These are phyloP conservation scores for Suillus fuscotomentosus DNA, from an alignment of 768 basidiomycete species.

Conservation along the genomic window DNA sequence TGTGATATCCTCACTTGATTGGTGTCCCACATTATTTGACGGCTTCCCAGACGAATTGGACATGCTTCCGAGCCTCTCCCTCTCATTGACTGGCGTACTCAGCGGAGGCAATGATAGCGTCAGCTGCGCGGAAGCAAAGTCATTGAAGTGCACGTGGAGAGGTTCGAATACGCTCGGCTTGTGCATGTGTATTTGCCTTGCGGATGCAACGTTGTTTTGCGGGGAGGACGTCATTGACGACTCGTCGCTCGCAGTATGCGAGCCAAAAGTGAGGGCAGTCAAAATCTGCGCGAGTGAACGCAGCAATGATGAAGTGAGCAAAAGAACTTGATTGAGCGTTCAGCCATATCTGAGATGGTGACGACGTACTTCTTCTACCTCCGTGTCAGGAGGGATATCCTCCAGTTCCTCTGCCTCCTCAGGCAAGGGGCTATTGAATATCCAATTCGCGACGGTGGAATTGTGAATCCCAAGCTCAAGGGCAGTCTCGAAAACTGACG, in stretches of 20 bases:
- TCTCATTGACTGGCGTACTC: not conserved
- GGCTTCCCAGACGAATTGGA: constrained; percentile 4
- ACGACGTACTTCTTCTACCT: constrained; percentile 30
- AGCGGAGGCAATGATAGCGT: constrained; percentile 24
- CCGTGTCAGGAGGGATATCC: constrained; percentile 13
- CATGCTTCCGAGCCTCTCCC: not conserved
- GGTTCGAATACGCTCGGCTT: constrained; percentile 28
- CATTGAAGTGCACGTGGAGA: constrained; percentile 30
- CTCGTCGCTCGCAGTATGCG: constrained; percentile 43
- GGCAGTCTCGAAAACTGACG: constrained; percentile 74
- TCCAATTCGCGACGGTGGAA: constrained; percentile 64
- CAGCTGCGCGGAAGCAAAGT: constrained; percentile 30
- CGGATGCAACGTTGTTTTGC: constrained; percentile 15
- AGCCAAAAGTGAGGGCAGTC: constrained; percentile 36
- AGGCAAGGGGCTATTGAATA: constrained; percentile 60
- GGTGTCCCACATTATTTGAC: constrained; percentile 13
- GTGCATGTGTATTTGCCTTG: constrained; percentile 23
- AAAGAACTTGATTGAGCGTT: not conserved
- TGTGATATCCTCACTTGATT: constrained; percentile 23
- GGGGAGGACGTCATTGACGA: constrained; percentile 33
- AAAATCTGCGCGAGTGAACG: constrained; percentile 15
- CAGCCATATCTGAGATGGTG: not conserved
- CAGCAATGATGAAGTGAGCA: constrained; percentile 1
- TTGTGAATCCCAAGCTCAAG: constrained; percentile 65
- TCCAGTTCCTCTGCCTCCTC: constrained; percentile 54